Percentiles rank a stretch among this genome's conserved stretches.
Evolutionary conservation across 225 moss, liverwort and hornwort genomes (phyloP).

Genomic region (Rhytidiadelphus loreus): DNA sequence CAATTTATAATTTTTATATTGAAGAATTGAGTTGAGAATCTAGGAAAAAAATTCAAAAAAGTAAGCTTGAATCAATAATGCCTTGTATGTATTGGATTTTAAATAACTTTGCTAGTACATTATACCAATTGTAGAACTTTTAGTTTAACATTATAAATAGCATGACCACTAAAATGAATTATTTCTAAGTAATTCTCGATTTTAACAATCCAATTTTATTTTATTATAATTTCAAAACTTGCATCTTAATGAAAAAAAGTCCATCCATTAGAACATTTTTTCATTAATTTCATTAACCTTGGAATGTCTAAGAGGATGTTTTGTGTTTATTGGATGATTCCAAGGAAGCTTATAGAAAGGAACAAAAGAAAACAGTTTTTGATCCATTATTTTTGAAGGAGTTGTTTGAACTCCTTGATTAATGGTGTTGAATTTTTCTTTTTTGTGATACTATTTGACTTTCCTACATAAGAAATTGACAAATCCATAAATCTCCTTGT

Average conservation of each 20-base stretch:
- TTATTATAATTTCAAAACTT: background rate
- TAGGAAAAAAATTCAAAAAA: too few species aligned
- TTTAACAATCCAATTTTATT: background rate
- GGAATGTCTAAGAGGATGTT: fast-evolving
- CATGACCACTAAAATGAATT: background rate
- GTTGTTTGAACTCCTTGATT: background rate
- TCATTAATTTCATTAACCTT: background rate
- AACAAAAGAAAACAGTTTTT: background rate
- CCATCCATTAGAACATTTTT: background rate
- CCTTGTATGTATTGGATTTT: background rate
- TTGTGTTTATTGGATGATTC: background rate
- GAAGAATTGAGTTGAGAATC: too few species aligned
- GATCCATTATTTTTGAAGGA: background rate
- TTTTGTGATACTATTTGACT: background rate
- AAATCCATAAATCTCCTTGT: background rate
- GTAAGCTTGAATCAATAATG: too few species aligned
- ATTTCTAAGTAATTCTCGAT: background rate
- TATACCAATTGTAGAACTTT: fast-evolving
- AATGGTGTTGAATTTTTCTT: background rate
- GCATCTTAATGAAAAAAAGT: background rate
- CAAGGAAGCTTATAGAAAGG: background rate
- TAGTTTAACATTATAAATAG: background rate
- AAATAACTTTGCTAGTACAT: background rate
- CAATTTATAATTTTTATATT: too few species aligned
- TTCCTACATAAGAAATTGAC: background rate